Percentiles rank a stretch among this genome's conserved stretches.
Conservation (phyloP, 1,284 basidiomycete genomes). For the Apiotrichum laibachii region DNA sequence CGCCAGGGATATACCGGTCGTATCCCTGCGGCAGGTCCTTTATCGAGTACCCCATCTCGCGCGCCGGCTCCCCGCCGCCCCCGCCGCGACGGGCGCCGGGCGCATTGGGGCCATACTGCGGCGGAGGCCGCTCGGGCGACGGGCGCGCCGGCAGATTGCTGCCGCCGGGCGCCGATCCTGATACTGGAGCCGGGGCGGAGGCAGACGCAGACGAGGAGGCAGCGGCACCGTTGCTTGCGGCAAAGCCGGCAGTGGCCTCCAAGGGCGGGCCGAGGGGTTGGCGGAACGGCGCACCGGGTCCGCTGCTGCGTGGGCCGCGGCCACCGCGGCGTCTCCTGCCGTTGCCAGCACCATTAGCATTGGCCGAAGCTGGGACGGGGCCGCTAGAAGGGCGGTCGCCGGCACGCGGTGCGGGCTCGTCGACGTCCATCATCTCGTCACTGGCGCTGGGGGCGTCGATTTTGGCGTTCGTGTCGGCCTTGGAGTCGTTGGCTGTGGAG, state of each 20-base stretch:
- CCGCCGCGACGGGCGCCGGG: neutral
- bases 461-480: neutral
- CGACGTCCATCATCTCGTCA: neutral
- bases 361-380: too few species aligned
- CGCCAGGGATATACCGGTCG: slow-evolving; percentile 5
- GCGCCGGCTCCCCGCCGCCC: too few species aligned
- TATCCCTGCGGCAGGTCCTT: neutral
- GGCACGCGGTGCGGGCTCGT: too few species aligned
- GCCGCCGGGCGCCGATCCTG: too few species aligned
- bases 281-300: neutral
- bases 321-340: neutral
- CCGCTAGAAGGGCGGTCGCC: too few species aligned
- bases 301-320: neutral
- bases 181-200: too few species aligned
- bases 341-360: too few species aligned
- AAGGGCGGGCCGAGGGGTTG: slow-evolving; percentile 8
- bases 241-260: neutral
- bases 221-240: neutral
- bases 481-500: neutral
- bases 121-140: neutral
- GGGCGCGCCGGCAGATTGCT: too few species aligned
- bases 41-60: neutral
- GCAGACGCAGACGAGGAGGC: too few species aligned
- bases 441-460: neutral
- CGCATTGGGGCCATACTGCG: slow-evolving; percentile 6